A percentile compares a stretch with the other conserved stretches of the same genome.
Conservation (phyloP, 768 basidiomycete genomes). For the Tylopilus subfusipes region DNA sequence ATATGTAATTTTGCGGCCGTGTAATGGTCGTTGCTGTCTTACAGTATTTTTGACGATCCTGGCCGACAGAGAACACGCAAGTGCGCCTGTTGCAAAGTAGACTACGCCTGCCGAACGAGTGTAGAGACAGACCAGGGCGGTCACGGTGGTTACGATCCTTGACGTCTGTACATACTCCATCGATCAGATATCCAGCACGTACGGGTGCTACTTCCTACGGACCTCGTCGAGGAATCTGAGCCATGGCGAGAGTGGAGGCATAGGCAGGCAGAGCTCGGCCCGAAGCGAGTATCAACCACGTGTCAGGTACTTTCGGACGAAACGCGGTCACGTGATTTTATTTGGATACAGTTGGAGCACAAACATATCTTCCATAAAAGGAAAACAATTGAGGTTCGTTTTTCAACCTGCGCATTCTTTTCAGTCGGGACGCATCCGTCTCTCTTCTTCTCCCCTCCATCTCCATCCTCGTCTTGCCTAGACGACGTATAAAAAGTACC, state of each 20-base stretch:
- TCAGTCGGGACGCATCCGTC: neutral
- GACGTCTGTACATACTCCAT: slow-evolving; percentile 47
- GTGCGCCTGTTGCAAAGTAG: slow-evolving; percentile 59
- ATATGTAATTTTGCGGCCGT: slow-evolving; percentile 52
- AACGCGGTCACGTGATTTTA: slow-evolving; percentile 32
- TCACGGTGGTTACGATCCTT: slow-evolving; percentile 48
- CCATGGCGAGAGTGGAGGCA: slow-evolving; percentile 19
- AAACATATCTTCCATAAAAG: slow-evolving; percentile 26
- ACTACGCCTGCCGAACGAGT: slow-evolving; percentile 59
- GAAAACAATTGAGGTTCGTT: slow-evolving; percentile 23
- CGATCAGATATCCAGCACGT: slow-evolving; percentile 5
- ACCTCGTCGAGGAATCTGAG: slow-evolving; percentile 35
- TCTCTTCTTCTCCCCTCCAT: slow-evolving; percentile 12
- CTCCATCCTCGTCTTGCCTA: slow-evolving; percentile 14
- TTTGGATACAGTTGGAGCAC: slow-evolving; percentile 29
- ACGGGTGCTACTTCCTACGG: neutral
- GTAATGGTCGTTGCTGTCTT: slow-evolving; percentile 59
- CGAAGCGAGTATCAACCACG: neutral
- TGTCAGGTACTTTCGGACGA: slow-evolving; percentile 17
- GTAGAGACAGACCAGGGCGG: slow-evolving; percentile 49
- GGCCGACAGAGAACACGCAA: slow-evolving; percentile 53
- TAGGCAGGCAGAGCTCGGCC: too few species aligned
- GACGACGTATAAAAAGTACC: slow-evolving; percentile 11
- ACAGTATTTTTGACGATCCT: slow-evolving; percentile 60
- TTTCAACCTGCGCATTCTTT: slow-evolving; percentile 27